Evolutionary conservation across 2,329 filamentous ascomycete genomes (phyloP).

Genomic region (Torrubiellomyces zombiae): DNA sequence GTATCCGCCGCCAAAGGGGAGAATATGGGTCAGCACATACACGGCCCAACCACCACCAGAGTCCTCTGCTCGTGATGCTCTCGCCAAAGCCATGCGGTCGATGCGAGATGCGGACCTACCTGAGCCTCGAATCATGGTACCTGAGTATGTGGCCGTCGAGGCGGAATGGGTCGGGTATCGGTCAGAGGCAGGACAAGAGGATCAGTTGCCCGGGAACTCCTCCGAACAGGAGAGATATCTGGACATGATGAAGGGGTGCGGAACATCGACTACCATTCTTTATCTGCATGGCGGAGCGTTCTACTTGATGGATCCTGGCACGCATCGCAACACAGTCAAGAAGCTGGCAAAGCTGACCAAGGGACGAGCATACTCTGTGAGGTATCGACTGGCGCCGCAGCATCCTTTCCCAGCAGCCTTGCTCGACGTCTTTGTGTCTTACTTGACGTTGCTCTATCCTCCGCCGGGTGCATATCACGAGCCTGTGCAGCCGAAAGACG

Average conservation of each 20-base stretch:
- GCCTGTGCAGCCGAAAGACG: constrained; percentile 44
- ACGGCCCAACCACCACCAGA: constrained; percentile 42
- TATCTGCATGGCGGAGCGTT: constrained; percentile 68
- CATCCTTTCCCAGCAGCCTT: constrained; percentile 59
- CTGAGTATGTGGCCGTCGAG: constrained; percentile 40
- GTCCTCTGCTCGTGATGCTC: constrained; percentile 35
- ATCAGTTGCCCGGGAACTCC: constrained; percentile 35
- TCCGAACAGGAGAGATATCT: constrained; percentile 48
- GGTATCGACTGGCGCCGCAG: constrained; percentile 61
- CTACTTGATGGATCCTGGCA: constrained; percentile 53
- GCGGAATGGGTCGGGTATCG: constrained; percentile 66
- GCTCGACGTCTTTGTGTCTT: constrained; percentile 55
- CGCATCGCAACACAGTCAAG: constrained; percentile 41
- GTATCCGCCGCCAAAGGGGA: constrained; percentile 56
- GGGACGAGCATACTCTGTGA: constrained; percentile 53
- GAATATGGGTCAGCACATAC: constrained; percentile 66
- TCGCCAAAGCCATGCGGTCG: constrained; percentile 35
- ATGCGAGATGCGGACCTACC: constrained; percentile 6
- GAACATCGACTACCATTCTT: constrained; percentile 44
- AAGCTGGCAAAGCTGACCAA: constrained; percentile 49
- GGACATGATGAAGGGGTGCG: constrained; percentile 50
- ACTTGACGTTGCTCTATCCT: constrained; percentile 57
- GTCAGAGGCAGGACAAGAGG: constrained; percentile 28
- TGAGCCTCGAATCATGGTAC: constrained; percentile 17
- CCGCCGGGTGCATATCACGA: constrained; percentile 49